Evolutionary conservation across 805 yeast species (phyloP).

Genomic region (Debaryomyces castellii): DNA sequence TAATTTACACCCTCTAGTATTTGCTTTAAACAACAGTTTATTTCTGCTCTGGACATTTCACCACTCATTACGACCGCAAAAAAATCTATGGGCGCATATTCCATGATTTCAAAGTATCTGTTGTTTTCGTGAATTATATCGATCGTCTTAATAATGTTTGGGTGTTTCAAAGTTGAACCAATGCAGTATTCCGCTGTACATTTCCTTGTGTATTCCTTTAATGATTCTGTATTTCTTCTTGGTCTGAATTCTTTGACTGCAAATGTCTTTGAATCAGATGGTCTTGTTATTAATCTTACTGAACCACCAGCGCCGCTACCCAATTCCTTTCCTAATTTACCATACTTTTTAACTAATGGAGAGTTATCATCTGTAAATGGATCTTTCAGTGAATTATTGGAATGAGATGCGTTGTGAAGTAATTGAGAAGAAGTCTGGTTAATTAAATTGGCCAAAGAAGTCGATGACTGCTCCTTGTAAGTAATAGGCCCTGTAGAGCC

Average conservation of each 20-base stretch:
- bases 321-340: constrained; percentile 78
- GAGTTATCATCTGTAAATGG: constrained; percentile 36
- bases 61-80: constrained; percentile 95
- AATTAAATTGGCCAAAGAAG: constrained; percentile 35
- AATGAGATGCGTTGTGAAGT: constrained; percentile 35
- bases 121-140: constrained; percentile 90
- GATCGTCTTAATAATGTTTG: constrained; percentile 86
- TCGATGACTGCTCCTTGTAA: constrained; percentile 33
- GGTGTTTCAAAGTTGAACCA: constrained; percentile 86
- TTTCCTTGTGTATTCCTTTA: constrained; percentile 85
- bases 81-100: constrained; percentile 87
- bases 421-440: constrained; percentile 38
- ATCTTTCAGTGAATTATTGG: constrained; percentile 30
- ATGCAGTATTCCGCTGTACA: constrained; percentile 94
- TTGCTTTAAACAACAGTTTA: constrained; percentile 88
- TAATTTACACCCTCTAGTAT: constrained; percentile 78
- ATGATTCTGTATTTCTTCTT: constrained; percentile 68
- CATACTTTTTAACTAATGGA: constrained; percentile 75
- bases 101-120: constrained; percentile 88
- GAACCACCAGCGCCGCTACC: constrained; percentile 97
- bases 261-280: constrained; percentile 67
- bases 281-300: constrained; percentile 70
- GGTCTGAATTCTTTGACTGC: constrained; percentile 93
- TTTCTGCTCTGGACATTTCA: constrained; percentile 76
- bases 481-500: constrained; percentile 11